Conservation (phyloP, 495 filamentous ascomycete species). For the Podospora tetraspora region DNA sequence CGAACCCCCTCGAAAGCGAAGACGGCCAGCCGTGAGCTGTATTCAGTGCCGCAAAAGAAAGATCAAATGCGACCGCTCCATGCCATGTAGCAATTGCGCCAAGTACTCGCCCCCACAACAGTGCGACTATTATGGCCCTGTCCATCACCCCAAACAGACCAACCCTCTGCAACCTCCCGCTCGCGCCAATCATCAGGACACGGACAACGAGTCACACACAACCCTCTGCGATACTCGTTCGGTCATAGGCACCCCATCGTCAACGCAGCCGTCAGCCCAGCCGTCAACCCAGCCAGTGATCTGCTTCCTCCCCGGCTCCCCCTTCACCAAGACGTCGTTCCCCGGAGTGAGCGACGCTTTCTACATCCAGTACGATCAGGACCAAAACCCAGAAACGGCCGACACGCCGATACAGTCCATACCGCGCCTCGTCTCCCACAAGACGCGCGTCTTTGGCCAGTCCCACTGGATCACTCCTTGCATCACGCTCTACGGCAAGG, state of each 20-base stretch:
- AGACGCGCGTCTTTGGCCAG: slow-evolving; percentile 50
- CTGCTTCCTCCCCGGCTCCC: not conserved
- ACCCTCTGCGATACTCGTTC: not conserved
- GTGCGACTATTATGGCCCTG: slow-evolving; percentile 31
- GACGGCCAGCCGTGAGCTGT: slow-evolving; percentile 20
- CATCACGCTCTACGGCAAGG: slow-evolving; percentile 13
- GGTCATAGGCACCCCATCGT: not conserved
- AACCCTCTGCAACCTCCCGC: not conserved
- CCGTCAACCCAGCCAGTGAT: not conserved
- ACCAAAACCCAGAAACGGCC: not conserved
- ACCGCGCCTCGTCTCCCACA: slow-evolving; percentile 41
- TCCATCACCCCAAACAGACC: not conserved
- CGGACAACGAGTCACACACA: not conserved
- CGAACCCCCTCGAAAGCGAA: not conserved
- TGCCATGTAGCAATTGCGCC: slow-evolving; percentile 44
- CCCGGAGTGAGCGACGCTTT: not conserved
- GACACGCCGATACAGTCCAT: not conserved
- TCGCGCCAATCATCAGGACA: not conserved
- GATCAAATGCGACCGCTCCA: slow-evolving; percentile 32
- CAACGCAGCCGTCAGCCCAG: too few relatives aligned
- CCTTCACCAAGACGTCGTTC: not conserved
- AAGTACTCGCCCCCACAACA: slow-evolving; percentile 28
- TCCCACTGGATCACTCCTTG: slow-evolving; percentile 49
- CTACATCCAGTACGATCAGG: slow-evolving; percentile 1
- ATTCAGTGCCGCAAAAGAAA: slow-evolving; percentile 33